Percentiles rank a stretch among this genome's conserved stretches.
phyloP scores from a whole-genome alignment of 805 yeast species.

The Yamadazyma kitorensis region DNA sequence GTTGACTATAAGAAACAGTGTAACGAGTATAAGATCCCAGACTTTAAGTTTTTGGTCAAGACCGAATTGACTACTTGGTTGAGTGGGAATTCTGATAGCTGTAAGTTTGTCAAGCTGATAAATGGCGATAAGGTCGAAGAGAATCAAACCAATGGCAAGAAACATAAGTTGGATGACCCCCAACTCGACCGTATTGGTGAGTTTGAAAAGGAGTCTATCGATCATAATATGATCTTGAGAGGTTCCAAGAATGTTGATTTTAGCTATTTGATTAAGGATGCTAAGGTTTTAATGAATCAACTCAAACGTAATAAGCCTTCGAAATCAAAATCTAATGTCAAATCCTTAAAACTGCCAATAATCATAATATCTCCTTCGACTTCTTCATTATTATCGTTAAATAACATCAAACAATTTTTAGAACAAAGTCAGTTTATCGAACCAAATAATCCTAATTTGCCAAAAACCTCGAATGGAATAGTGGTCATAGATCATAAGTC shows the following conservation, averaged over 20 bases:
- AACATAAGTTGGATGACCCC: constrained; percentile 38
- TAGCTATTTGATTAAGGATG: constrained; percentile 66
- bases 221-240: constrained; percentile 60
- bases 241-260: constrained; percentile 68
- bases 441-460: constrained; percentile 31
- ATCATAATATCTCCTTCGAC: constrained; percentile 45
- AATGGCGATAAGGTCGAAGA: constrained; percentile 16
- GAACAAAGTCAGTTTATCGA: constrained; percentile 68
- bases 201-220: constrained; percentile 51
- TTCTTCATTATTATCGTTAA: constrained; percentile 38
- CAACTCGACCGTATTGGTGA: constrained; percentile 44
- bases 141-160: constrained; percentile 8
- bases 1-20: constrained; percentile 81
- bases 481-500: constrained; percentile 56
- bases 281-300: constrained; percentile 53
- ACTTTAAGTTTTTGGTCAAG: constrained; percentile 79
- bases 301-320: constrained; percentile 31
- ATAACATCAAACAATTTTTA: constrained; percentile 45
- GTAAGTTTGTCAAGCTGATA: constrained; percentile 39
- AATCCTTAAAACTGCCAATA: constrained; percentile 38
- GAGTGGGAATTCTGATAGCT: constrained; percentile 60
- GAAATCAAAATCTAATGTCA: constrained; percentile 8
- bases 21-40: constrained; percentile 57
- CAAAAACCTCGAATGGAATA: constrained; percentile 29
- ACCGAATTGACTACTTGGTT: constrained; percentile 83